Evolutionary conservation across 2,329 filamentous ascomycete genomes (phyloP).

Genomic region (Raffaelea deltoideospora): DNA sequence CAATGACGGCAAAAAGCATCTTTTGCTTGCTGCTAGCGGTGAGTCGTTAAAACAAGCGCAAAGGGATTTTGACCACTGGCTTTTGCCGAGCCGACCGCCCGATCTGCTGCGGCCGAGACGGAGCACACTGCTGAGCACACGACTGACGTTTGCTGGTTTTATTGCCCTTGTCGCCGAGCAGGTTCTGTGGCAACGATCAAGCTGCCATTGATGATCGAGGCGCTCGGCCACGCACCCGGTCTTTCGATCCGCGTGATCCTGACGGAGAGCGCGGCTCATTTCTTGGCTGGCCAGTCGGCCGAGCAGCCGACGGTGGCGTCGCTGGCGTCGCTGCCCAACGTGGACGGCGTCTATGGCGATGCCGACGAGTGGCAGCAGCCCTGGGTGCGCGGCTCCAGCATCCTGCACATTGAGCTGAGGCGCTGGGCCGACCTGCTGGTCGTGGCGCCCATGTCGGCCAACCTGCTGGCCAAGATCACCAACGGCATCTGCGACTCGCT

Average conservation of each 20-base stretch:
- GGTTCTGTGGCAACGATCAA: constrained; percentile 79
- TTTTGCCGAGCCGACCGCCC: constrained; percentile 16
- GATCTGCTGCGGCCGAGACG: constrained; percentile 26
- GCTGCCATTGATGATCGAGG: constrained; percentile 47
- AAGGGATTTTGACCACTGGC: background rate
- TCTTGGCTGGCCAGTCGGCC: constrained; percentile 57
- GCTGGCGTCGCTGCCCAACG: constrained; percentile 47
- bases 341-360: constrained; percentile 66
- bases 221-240: constrained; percentile 28
- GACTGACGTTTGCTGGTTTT: constrained; percentile 15
- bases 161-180: background rate
- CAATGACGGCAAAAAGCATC: constrained; percentile 24
- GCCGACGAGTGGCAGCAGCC: constrained; percentile 65
- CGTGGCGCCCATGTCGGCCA: constrained; percentile 69
- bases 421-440: constrained; percentile 66
- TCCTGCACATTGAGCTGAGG: constrained; percentile 81
- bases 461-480: constrained; percentile 71
- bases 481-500: constrained; percentile 65
- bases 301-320: constrained; percentile 60
- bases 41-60: background rate
- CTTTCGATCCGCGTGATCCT: constrained; percentile 78
- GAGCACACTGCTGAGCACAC: too few relatives aligned
- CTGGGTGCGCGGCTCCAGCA: constrained; percentile 64
- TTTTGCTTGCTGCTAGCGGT: constrained; percentile 23
- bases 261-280: constrained; percentile 56